Base-by-base conservation (phyloP, 148 eudicot species). In the Silene uniflora region DNA sequence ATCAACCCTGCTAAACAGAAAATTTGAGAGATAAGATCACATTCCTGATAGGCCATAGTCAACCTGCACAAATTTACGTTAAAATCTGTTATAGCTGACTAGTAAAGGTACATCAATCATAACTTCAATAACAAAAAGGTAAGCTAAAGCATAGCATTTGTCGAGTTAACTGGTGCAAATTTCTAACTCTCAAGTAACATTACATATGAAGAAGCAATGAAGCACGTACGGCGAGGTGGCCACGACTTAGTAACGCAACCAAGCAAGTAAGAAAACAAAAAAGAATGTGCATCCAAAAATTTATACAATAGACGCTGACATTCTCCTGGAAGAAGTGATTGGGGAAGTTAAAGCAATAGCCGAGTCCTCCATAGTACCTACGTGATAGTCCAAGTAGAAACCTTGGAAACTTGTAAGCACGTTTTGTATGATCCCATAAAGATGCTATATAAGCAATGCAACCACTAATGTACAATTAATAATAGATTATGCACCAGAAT, bases 21-120 rank as follows among this genome's bases (percentile, higher is more conserved):
- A 77, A 94, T 84, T 73, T 93, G 97, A 73, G 91, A 94, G 89
- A 94, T 89, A 75, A 94, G 96, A 83, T 94, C 97, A 68, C 91
- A 94, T 80, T 97, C 97, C 85, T 91, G 85, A 72, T 90, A 94
- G 65, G 90, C 91, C 82, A 94, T 93, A 67, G 92, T 81, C 88
- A 94, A 83, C 98, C 98, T 94, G 95, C 88, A 88, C 8, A 70
- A 32, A 81, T 60, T 12, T 19, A 49, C 47, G 69, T 67, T 72
- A 6, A 77, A 35, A 25, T 55, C 19, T 22, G 76, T 65, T 12
- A 52, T 10, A 22, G 63, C 17, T 29, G 23, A 8, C 2, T 0
- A 21, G 24, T 0, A 56, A 58, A 19, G 60, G 52, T 47, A 47
- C 1, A 60, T n/a, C 21, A 55, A 35, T 19, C 11, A 44, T 27